Base-by-base conservation (phyloP, 305 asterid species). In the Plantago rigida region DNA sequence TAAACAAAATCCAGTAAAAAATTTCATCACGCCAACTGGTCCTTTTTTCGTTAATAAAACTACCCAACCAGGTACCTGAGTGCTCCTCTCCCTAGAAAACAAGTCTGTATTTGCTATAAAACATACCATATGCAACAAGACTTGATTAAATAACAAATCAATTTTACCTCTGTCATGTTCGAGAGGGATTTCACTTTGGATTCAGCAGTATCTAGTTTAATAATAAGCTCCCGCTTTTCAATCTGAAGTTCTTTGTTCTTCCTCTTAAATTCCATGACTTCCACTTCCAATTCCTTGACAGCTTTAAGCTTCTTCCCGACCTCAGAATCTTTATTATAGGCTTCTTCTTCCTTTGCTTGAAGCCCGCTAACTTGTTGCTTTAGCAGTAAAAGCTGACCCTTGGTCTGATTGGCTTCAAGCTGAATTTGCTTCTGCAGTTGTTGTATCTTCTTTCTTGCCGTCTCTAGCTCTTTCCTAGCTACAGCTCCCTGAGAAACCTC, bases 201-300 rank as follows among this genome's bases (percentile, higher is more conserved):
- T 62, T 93, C 94, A n/a, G 94, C 85, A 51, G 95, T 71, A 70
- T 85, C 95, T 0, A 89, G 78, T 75, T 93, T 93, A 56, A 89
- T 77, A 5, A 71, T 51, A 46, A 93, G 68, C 55, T 89, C 97
- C 75, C 99, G 75, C 75, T 87, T 93, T 69, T 92, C 99, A 64
- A 83, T 81, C 72, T 85, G 99, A 73, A 89, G 94, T 72, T 93
- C 99, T 77, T 69, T 93, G 76, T 89, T 93, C 83, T 79, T 81
- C 75, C 97, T 81, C 79, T 83, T 89, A 13, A 93, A 85, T 75
- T 93, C 99, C 82, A 89, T 76, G 48, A 85, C 92, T 69, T 84
- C 97, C 42, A 89, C 92, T 63, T 89, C 97, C 73, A 92, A 41
- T 71, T 85, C 95, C 75, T 78, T 89, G 54, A 79, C 63, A 50